Percentiles rank a stretch among this genome's conserved stretches.
These are phyloP conservation scores for Hordeum pubiflorum DNA, from an alignment of 202 grass and related monocot species.

Conservation along the genomic window DNA sequence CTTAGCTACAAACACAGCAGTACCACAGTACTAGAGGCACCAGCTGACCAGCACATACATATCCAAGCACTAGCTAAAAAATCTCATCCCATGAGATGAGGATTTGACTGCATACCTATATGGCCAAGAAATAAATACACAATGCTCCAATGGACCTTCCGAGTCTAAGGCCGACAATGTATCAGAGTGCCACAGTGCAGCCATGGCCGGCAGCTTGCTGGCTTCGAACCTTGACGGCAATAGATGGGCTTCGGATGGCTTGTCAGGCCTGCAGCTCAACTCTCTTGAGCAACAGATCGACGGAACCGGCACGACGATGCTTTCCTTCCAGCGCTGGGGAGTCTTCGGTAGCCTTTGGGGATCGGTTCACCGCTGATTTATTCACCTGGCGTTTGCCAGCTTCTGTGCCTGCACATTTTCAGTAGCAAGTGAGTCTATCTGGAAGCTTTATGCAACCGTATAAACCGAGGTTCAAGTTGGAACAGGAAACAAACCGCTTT, in stretches of 20 bases:
- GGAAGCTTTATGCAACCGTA: neutral
- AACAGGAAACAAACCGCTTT: too few relatives aligned
- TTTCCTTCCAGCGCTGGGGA: constrained; percentile 5
- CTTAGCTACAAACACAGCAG: neutral
- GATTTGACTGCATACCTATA: neutral
- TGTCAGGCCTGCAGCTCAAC: constrained; percentile 32
- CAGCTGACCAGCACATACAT: neutral
- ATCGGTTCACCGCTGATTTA: constrained; percentile 17
- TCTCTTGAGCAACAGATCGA: constrained; percentile 26
- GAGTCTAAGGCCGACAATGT: neutral
- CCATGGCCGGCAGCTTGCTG: neutral
- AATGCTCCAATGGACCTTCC: neutral
- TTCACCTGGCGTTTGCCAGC: constrained; percentile 1
- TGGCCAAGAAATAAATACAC: neutral
- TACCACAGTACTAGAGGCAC: neutral
- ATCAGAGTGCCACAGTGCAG: neutral
- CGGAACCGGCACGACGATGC: constrained; percentile 15
- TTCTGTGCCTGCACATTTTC: constrained; percentile 24
- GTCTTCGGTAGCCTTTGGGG: constrained; percentile 14
- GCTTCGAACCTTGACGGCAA: neutral
- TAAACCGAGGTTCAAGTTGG: neutral
- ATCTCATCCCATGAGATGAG: neutral
- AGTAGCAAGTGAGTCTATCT: neutral
- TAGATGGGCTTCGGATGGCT: neutral
- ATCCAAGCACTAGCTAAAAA: neutral